A percentile compares a stretch with the other conserved stretches of the same genome.
These are phyloP conservation scores for Kwoniella newhampshirensis DNA, from an alignment of 768 basidiomycete species.

Conservation along the genomic window DNA sequence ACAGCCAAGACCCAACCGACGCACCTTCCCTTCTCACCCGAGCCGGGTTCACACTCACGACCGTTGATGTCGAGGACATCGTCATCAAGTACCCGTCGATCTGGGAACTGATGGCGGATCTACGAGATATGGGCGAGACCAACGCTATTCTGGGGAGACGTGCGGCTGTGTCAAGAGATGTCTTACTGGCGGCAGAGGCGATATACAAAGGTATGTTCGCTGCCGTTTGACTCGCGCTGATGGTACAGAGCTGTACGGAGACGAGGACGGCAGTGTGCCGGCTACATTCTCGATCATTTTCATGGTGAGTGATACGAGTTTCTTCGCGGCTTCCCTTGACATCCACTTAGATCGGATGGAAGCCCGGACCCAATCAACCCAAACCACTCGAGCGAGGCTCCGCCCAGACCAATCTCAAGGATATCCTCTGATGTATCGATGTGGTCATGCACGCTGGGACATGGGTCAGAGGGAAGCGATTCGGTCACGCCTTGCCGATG, in stretches of 20 bases:
- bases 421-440: slow-evolving; percentile 56
- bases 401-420: slow-evolving; percentile 64
- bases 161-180: slow-evolving; percentile 73
- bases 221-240: not conserved
- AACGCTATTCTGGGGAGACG: slow-evolving; percentile 86
- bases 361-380: slow-evolving; percentile 67
- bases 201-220: slow-evolving; percentile 76
- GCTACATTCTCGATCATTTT: slow-evolving; percentile 97
- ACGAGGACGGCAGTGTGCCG: slow-evolving; percentile 77
- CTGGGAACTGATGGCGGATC: slow-evolving; percentile 91
- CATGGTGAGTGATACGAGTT: slow-evolving; percentile 62
- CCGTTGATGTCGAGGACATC: slow-evolving; percentile 93
- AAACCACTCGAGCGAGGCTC: slow-evolving; percentile 67
- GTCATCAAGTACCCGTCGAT: slow-evolving; percentile 87
- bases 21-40: slow-evolving; percentile 87
- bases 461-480: too few species aligned
- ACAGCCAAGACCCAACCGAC: slow-evolving; percentile 73
- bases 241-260: slow-evolving; percentile 72
- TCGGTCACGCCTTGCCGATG: too few species aligned
- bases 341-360: slow-evolving; percentile 72
- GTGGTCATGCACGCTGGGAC: too few species aligned
- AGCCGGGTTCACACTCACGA: slow-evolving; percentile 89
- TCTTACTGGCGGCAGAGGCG: slow-evolving; percentile 82
- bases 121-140: slow-evolving; percentile 94
- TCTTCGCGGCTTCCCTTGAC: not conserved